Conservation (phyloP, 2,329 filamentous ascomycete species). For the Alternaria viburni region DNA sequence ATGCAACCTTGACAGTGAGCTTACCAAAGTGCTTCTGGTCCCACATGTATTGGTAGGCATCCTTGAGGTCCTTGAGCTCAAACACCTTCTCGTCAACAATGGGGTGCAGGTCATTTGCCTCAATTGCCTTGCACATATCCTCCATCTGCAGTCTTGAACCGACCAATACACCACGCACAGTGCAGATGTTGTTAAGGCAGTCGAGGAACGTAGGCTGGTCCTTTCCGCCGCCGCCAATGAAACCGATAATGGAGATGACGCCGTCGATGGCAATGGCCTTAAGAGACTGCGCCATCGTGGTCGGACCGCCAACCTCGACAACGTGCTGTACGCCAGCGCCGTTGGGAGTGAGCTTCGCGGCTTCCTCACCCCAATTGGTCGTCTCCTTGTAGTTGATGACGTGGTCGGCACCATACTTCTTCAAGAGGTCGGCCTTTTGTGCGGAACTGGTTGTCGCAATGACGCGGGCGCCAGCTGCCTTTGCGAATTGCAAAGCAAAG, state of each 20-base stretch:
- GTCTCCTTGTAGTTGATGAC: conserved; percentile 64
- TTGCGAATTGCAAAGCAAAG: conserved; percentile 66
- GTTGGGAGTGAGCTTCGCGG: conserved; percentile 57
- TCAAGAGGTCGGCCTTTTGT: conserved; percentile 58
- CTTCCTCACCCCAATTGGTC: conserved; percentile 61
- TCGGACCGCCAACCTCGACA: conserved; percentile 69
- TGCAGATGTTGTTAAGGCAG: conserved; percentile 56
- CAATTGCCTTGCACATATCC: conserved; percentile 65
- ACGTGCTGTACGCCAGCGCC: conserved; percentile 67
- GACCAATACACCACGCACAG: conserved; percentile 64
- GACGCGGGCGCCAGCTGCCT: conserved; percentile 61
- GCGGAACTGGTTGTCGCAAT: conserved; percentile 63
- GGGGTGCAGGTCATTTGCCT: conserved; percentile 65
- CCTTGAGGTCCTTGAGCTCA: conserved; percentile 58
- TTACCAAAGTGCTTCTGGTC: conserved; percentile 55
- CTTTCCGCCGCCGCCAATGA: conserved; percentile 59
- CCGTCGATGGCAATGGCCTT: conserved; percentile 62
- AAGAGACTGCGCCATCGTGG: conserved; percentile 61
- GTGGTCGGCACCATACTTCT: conserved; percentile 61
- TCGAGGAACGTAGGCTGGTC: conserved; percentile 61
- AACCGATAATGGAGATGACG: conserved; percentile 61
- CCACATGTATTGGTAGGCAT: conserved; percentile 58
- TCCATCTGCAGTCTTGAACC: conserved; percentile 63
- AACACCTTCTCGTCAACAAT: conserved; percentile 66
- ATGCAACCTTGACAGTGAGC: conserved; percentile 41